These are phyloP conservation scores for Blastocystis hominis DNA, from an alignment of 352 stramenopile genomes.

Conservation along the genomic window DNA sequence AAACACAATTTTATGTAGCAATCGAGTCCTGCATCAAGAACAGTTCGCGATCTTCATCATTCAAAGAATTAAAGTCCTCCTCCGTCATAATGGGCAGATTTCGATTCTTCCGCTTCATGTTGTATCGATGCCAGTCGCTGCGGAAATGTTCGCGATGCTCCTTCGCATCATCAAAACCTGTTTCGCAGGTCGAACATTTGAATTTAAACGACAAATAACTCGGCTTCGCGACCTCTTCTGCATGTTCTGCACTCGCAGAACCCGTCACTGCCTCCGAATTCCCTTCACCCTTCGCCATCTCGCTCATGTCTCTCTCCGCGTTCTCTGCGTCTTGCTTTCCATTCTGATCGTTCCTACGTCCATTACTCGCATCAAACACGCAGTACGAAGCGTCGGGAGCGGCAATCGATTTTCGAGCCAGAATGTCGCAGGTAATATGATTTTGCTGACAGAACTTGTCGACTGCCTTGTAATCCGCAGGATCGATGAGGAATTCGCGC, in stretches of 20 bases:
- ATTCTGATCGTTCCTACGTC: neutral
- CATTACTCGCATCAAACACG: too few species aligned
- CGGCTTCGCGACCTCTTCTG: neutral
- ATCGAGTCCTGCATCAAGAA: constrained; percentile 44
- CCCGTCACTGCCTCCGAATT: neutral
- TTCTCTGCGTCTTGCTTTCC: neutral
- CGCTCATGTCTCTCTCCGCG: neutral
- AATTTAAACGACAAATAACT: neutral
- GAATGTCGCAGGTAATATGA: neutral
- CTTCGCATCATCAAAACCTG: constrained; percentile 70
- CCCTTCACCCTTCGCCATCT: neutral
- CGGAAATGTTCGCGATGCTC: constrained; percentile 77
- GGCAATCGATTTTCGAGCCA: neutral
- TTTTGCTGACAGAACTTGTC: neutral
- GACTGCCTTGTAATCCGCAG: neutral
- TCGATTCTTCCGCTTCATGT: constrained; percentile 76
- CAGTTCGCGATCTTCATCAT: constrained; percentile 18
- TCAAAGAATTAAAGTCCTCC: constrained; percentile 22
- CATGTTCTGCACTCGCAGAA: neutral
- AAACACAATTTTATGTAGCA: constrained; percentile 48
- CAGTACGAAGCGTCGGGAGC: too few species aligned
- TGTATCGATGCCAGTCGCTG: constrained; percentile 79
- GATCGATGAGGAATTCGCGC: neutral
- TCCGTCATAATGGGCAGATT: constrained; percentile 65
- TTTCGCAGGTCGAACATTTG: constrained; percentile 69